phyloP scores from a whole-genome alignment of 768 basidiomycete species.

The Mycena crocata region DNA sequence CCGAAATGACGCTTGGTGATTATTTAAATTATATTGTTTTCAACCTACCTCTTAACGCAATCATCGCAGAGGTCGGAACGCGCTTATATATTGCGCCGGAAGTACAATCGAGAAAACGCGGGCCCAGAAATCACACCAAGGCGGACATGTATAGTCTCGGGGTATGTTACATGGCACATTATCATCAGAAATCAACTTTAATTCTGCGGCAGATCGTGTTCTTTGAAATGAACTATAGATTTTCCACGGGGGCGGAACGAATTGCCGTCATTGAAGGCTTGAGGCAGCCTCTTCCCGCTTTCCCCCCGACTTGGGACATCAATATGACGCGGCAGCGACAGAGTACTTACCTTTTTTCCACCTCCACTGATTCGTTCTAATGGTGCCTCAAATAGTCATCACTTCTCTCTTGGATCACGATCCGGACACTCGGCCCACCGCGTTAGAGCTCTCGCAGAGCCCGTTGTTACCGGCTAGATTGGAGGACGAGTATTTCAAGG shows the following conservation, averaged over 20 bases:
- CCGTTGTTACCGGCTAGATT: conserved; percentile 78
- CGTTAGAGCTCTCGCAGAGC: conserved; percentile 86
- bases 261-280: conserved; percentile 85
- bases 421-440: conserved; percentile 80
- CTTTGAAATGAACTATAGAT: conserved; percentile 94
- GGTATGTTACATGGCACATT: conserved; percentile 62
- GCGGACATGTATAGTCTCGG: conserved; percentile 97
- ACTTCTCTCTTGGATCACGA: conserved; percentile 85
- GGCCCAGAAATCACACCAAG: conserved; percentile 84
- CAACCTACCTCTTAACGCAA: neutral
- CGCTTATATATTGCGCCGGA: conserved; percentile 94
- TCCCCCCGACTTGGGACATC: conserved; percentile 81
- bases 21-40: neutral
- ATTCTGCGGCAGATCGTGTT: conserved; percentile 79
- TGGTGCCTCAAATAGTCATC: conserved; percentile 84
- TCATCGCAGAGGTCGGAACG: conserved; percentile 82
- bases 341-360: too few species aligned
- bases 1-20: conserved; percentile 82
- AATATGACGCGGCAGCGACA: conserved; percentile 71
- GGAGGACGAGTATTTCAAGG: conserved; percentile 89
- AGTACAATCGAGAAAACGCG: conserved; percentile 72
- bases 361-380: too few species aligned
- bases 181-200: too few species aligned
- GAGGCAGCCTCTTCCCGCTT: conserved; percentile 76
- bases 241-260: conserved; percentile 86